Evolutionary conservation across 192 early-diverging fungal species (phyloP).

Genomic region (Coemansia sp.): DNA sequence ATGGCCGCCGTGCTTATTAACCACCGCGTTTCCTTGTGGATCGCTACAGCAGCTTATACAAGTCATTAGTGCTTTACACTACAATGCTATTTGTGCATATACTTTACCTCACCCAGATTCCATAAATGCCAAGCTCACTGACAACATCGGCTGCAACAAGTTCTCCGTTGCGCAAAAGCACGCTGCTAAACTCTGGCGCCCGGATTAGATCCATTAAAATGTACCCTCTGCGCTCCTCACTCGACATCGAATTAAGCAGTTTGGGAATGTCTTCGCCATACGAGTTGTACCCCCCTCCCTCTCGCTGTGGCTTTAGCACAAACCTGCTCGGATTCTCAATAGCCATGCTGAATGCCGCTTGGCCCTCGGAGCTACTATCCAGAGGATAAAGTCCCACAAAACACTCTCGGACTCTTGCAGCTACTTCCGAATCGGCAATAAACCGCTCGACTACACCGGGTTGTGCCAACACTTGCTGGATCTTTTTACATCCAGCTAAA

Average conservation of each 20-base stretch:
- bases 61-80: not conserved
- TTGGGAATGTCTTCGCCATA: slow-evolving; percentile 81
- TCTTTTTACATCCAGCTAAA: slow-evolving; percentile 91
- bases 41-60: slow-evolving; percentile 47
- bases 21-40: slow-evolving; percentile 36
- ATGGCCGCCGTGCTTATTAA: slow-evolving; percentile 84
- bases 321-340: slow-evolving; percentile 63
- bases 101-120: slow-evolving; percentile 75
- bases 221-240: slow-evolving; percentile 73
- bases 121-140: slow-evolving; percentile 93
- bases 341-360: slow-evolving; percentile 65
- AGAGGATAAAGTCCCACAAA: slow-evolving; percentile 93
- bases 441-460: slow-evolving; percentile 77
- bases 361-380: slow-evolving; percentile 64
- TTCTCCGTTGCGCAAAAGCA: slow-evolving; percentile 76
- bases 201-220: slow-evolving; percentile 96
- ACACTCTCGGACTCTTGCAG: slow-evolving; percentile 59
- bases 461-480: slow-evolving; percentile 86
- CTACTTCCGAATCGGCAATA: slow-evolving; percentile 46
- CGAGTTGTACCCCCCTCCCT: slow-evolving; percentile 94
- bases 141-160: slow-evolving; percentile 71
- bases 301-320: slow-evolving; percentile 95
- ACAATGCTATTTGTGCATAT: not conserved
- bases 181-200: slow-evolving; percentile 67
- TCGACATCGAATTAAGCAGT: slow-evolving; percentile 55